Evolutionary conservation across 139 green algal genomes (phyloP), one percentile per base, ranked within the genome.

Genomic region (Chlamydomonas incerta): DNA sequence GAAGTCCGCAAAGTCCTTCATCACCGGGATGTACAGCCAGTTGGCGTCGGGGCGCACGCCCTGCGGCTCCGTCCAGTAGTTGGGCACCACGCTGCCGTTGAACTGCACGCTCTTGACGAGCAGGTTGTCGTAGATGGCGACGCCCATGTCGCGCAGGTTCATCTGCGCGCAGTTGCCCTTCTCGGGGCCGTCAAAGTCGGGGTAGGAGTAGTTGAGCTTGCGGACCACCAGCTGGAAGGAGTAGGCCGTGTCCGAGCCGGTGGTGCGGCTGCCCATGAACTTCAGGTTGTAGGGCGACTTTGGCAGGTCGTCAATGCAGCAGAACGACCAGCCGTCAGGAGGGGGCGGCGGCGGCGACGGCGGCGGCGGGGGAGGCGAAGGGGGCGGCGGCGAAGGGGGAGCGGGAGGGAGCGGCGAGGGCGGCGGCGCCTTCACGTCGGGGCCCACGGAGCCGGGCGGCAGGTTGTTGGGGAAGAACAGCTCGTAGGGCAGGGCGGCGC

Each of bases 221-320:
- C 71, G 58, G 21, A 92, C 69, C 31, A 37, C 23, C 41, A 92
- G 67, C 74, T 92, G 88, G 74, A 86, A 92, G 29, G 58, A 46
- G 80, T 87, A 92, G 13, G 88, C 88, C 0, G 88, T 92, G 81
- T 92, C 88, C 15, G 88, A 92, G 47, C 85, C 88, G 0, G 80
- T 90, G 0, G 60, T 55, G 17, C 33, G 74, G 1, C 20, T 35
- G 20, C 88, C 88, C 33, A 83, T 52, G 37, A 76, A 89, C 47
- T 69, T 80, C 21, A 92, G 76, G 31, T 75, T 65, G 68, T 85
- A 92, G 0, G 88, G 88, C 28, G 81, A 87, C 66, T 88, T 87
- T 0, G 60, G 31, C 20, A 89, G 41, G 62, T 89, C 84, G 55
- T 92, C 84, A 37, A 90, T 66, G 73, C 88, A 91, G 88, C 88